Conservation (phyloP, 345 rosid genomes). For the Aquilaria sinensis region DNA sequence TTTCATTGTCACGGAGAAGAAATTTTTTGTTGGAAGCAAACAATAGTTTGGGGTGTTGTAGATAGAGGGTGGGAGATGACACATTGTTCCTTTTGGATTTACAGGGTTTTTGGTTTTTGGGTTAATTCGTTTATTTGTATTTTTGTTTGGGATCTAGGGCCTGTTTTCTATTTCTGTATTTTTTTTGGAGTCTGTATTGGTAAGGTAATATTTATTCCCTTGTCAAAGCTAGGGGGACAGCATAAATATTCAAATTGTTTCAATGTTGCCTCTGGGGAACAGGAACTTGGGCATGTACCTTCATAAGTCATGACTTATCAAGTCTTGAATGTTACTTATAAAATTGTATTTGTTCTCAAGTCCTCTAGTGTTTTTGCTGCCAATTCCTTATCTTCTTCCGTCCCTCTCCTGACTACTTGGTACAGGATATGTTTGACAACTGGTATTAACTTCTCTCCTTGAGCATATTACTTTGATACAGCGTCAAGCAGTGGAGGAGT, state of each 20-base stretch:
- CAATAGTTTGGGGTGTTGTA: constrained; percentile 26
- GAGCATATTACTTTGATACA: too few species aligned
- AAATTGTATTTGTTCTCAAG: constrained; percentile 1
- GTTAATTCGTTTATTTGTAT: constrained; percentile 39
- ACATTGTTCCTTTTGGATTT: constrained; percentile 29
- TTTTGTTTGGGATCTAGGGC: constrained; percentile 3
- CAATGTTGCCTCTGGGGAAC: constrained; percentile 5
- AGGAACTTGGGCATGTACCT: constrained; percentile 11
- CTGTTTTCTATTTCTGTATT: constrained; percentile 5
- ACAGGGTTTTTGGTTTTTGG: constrained; percentile 12
- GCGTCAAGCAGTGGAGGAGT: too few species aligned
- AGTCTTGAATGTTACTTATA: constrained; percentile 2
- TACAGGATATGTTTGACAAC: too few species aligned
- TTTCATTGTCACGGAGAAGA: constrained; percentile 7
- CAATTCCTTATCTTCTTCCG: too few species aligned
- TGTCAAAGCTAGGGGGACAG: constrained; percentile 7
- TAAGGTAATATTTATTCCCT: constrained; percentile 17
- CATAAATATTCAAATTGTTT: constrained; percentile 6
- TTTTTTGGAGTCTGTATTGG: constrained; percentile 13
- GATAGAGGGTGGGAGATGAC: constrained; percentile 29
- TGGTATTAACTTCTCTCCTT: too few species aligned
- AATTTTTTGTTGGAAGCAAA: constrained; percentile 17
- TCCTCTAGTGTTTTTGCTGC: not conserved
- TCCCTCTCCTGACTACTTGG: too few species aligned
- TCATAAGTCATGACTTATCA: constrained; percentile 1